A percentile compares a stretch with the other conserved stretches of the same genome.
Conservation (phyloP, 768 basidiomycete species). For the Boletus insuetus region DNA sequence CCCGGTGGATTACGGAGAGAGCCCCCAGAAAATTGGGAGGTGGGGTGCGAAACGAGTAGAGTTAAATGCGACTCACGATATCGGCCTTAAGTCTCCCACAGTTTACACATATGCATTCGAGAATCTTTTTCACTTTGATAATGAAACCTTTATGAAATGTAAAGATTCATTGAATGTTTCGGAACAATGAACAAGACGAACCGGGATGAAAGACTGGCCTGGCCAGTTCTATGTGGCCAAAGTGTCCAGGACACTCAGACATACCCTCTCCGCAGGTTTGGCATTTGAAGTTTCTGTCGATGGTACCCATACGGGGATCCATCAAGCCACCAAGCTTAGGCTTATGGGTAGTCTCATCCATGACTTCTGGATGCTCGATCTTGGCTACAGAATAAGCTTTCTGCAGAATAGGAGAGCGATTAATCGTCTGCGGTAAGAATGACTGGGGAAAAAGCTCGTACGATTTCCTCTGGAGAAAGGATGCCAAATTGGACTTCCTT, state of each 20-base stretch:
- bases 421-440: constrained; percentile 3
- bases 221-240: constrained; percentile 97
- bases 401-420: constrained; percentile 41
- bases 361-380: constrained; percentile 97
- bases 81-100: constrained; percentile 98
- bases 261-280: constrained; percentile 99
- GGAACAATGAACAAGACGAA: constrained; percentile 37
- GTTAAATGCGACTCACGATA: constrained; percentile 84
- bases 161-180: not conserved
- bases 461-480: constrained; percentile 98
- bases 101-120: constrained; percentile 98
- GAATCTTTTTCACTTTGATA: constrained; percentile 98
- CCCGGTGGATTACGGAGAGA: constrained; percentile 84
- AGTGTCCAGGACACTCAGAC: constrained; percentile 99
- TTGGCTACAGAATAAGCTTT: constrained; percentile 99
- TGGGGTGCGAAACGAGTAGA: constrained; percentile 90
- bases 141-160: constrained; percentile 68
- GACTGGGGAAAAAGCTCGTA: constrained; percentile 30
- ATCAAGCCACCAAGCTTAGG: constrained; percentile 93
- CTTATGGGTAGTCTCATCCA: constrained; percentile 90
- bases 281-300: constrained; percentile 97
- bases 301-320: constrained; percentile 98
- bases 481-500: constrained; percentile 99
- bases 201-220: constrained; percentile 97
- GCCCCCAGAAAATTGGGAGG: constrained; percentile 98